Base-by-base conservation (phyloP, 106 monocot genomes). In the Dioscorea zingiberensis region DNA sequence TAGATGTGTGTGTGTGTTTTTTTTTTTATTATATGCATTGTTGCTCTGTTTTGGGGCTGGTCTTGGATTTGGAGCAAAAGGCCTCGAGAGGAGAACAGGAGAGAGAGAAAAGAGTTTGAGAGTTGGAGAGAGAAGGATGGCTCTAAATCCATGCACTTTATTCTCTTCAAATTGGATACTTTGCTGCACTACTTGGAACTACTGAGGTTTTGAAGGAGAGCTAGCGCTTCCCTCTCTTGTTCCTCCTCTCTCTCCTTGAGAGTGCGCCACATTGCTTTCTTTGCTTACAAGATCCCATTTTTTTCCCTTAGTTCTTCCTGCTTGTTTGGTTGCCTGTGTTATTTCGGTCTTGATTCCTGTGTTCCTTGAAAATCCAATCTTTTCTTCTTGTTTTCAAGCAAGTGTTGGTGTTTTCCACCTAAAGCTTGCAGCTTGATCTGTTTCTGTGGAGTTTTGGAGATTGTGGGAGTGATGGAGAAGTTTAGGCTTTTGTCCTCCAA, bases 101-200 rank as follows among this genome's bases (percentile, higher is more conserved):
- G 29, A 62, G 61, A 62, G 61, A 62, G 30, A 63, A 51, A 51
- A 51, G 51, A 13, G n/a, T n/a, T n/a, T n/a, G 15, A 19, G 29
- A 54, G 62, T 23, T 21, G 25, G 15, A 62, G 25, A 71, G 63
- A 63, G 54, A 25, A 63, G 27, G 29, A 53, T 17, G 21, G 45
- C 15, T 46, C 64, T 55, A 56, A 13, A 28, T 65, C 21, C 28
- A 17, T 47, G 4, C 66, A 30, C 66, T 73, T 65, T 65, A 58
- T 73, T 65, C 73, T 64, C 73, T 64, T 64, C 55, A 73, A 71
- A 65, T 64, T 26, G 54, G 55, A 73, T 25, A 56, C 73, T 57
- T 58, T 26, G 64, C 64, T 65, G 64, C 47, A 44, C 64, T 22
- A 45, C 46, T 38, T 26, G 47, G 55, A 63, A 25, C 63, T 38